A percentile compares a stretch with the other conserved stretches of the same genome.
phyloP scores from a whole-genome alignment of 192 early-diverging fungal species.

The Rhizophagus prolifer region DNA sequence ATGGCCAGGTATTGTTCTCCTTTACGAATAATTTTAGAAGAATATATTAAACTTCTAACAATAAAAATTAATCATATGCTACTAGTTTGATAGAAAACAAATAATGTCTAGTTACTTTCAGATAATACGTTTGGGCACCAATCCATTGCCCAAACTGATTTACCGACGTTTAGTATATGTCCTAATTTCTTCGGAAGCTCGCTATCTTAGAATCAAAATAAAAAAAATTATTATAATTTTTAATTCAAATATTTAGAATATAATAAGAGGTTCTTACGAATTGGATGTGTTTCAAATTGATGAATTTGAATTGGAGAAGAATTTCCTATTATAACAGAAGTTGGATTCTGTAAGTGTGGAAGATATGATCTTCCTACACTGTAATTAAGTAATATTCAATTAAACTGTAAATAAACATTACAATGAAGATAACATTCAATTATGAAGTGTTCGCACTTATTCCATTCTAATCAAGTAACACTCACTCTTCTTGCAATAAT shows the following conservation, averaged over 20 bases:
- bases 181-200: slow-evolving; percentile 17
- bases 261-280: not conserved
- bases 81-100: not conserved
- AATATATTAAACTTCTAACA: too few relatives aligned
- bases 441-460: not conserved
- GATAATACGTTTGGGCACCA: slow-evolving; percentile 33
- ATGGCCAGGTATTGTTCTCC: slow-evolving; percentile 39
- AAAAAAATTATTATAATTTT: not conserved
- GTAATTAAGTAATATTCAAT: not conserved
- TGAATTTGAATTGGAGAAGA: not conserved
- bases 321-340: slow-evolving; percentile 4
- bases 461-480: not conserved
- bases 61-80: too few relatives aligned
- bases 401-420: not conserved
- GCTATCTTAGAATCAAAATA: not conserved
- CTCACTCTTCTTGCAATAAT: slow-evolving; percentile 5
- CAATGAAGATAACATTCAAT: not conserved
- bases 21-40: not conserved
- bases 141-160: slow-evolving; percentile 40
- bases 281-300: slow-evolving; percentile 12
- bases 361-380: slow-evolving; percentile 17
- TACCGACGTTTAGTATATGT: slow-evolving; percentile 38
- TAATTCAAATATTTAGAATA: not conserved
- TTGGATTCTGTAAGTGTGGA: slow-evolving; percentile 12
- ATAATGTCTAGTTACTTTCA: slow-evolving; percentile 5